A percentile compares a stretch with the other conserved stretches of the same genome.
Evolutionary conservation across 2,329 filamentous ascomycete genomes (phyloP).

Genomic region (Huntiella savannae): DNA sequence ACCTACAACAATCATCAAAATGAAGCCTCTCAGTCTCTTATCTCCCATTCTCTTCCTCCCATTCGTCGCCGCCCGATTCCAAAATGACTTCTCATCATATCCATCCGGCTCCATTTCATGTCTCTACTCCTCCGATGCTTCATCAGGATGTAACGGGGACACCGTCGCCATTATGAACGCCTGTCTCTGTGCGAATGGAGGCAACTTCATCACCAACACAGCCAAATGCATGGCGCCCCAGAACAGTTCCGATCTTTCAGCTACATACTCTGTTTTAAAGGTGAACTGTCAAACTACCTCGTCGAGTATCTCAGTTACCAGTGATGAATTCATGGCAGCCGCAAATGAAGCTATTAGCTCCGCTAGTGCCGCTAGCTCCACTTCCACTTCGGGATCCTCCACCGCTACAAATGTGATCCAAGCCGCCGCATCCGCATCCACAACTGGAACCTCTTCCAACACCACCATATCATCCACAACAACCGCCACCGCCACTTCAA

Average conservation of each 20-base stretch:
- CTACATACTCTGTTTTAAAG: slow-evolving; percentile 26
- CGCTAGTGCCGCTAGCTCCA: slow-evolving; percentile 11
- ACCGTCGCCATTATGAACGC: slow-evolving; percentile 24
- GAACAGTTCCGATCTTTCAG: slow-evolving; percentile 19
- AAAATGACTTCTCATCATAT: slow-evolving; percentile 20
- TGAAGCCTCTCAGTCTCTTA: slow-evolving; percentile 16
- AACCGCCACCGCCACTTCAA: slow-evolving; percentile 1
- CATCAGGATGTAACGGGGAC: slow-evolving; percentile 23
- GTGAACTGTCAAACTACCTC: slow-evolving; percentile 25
- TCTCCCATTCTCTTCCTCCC: slow-evolving; percentile 12
- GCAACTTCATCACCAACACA: slow-evolving; percentile 28
- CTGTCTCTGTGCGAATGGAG: slow-evolving; percentile 31
- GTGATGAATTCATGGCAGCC: slow-evolving; percentile 22
- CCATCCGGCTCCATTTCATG: slow-evolving; percentile 21
- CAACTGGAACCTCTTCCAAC: not conserved
- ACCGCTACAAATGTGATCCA: not conserved
- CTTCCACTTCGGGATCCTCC: slow-evolving; percentile 8
- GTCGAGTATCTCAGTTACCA: slow-evolving; percentile 24
- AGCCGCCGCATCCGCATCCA: not conserved
- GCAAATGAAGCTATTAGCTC: slow-evolving; percentile 9
- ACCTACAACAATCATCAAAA: not conserved
- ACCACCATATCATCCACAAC: not conserved
- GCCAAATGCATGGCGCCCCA: slow-evolving; percentile 26
- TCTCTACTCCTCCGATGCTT: slow-evolving; percentile 22
- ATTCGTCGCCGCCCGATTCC: slow-evolving; percentile 13